Conservation (phyloP, 2,329 filamentous ascomycete species). For the Sphaerostilbella broomeana region DNA sequence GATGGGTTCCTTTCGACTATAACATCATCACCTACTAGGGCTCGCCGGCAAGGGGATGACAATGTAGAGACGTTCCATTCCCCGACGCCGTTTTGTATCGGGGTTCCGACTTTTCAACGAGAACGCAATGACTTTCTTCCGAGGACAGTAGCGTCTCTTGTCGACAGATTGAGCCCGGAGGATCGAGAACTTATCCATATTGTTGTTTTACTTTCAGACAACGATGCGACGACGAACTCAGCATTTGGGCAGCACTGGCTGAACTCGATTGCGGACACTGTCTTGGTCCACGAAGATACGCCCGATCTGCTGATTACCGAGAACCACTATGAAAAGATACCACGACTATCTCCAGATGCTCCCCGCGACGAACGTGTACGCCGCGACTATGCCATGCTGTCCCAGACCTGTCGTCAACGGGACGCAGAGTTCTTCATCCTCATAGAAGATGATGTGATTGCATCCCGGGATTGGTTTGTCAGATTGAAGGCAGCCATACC, state of each 20-base stretch:
- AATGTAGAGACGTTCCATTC: background rate
- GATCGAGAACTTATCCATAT: conserved; percentile 24
- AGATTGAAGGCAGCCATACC: conserved; percentile 18
- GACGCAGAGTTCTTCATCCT: conserved; percentile 24
- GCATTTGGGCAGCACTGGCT: conserved; percentile 26
- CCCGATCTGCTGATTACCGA: background rate
- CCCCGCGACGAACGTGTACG: conserved; percentile 22
- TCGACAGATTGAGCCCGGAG: conserved; percentile 21
- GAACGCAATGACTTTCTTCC: conserved; percentile 22
- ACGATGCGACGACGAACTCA: conserved; percentile 20
- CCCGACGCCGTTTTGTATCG: conserved; percentile 19
- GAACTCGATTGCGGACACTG: conserved; percentile 21
- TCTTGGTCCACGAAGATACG: conserved; percentile 22
- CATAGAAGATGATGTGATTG: conserved; percentile 29
- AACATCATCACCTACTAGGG: too few relatives aligned
- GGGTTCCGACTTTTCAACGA: conserved; percentile 24
- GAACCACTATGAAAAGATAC: conserved; percentile 12
- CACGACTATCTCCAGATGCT: conserved; percentile 11
- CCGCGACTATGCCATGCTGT: conserved; percentile 23
- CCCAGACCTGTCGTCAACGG: conserved; percentile 19
- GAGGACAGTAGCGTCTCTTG: conserved; percentile 23
- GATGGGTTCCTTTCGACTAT: conserved; percentile 20
- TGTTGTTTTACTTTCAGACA: conserved; percentile 25
- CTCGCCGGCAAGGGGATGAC: background rate
- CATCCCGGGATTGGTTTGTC: conserved; percentile 25